Evolutionary conservation across 371 early-diverging fungal genomes (phyloP).

Genomic region (Mucor ambiguus): DNA sequence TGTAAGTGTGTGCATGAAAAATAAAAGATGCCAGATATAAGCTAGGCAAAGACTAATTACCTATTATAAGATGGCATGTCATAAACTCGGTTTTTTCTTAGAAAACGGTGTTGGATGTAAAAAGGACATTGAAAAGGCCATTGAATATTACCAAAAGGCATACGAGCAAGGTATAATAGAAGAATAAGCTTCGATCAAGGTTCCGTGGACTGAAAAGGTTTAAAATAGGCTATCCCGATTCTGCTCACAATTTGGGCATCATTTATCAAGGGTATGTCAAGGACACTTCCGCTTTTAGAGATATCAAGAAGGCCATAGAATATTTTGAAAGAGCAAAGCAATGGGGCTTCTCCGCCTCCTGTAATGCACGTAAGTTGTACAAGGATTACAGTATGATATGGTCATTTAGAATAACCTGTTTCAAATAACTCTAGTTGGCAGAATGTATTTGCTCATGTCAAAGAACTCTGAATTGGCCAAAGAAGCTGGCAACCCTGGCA

Average conservation of each 20-base stretch:
- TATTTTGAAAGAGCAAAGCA: constrained; percentile 55
- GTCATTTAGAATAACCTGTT: not conserved
- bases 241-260: constrained; percentile 63
- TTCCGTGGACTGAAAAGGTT: not conserved
- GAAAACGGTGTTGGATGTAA: constrained; percentile 53
- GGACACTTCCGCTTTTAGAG: constrained; percentile 40
- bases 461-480: constrained; percentile 45
- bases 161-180: constrained; percentile 50
- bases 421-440: constrained; percentile 28
- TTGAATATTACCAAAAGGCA: constrained; percentile 55
- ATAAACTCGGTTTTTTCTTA: constrained; percentile 58
- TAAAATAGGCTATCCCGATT: constrained; percentile 57
- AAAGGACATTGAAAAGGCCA: constrained; percentile 44
- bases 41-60: not conserved
- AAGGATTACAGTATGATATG: not conserved
- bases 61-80: constrained; percentile 55
- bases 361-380: constrained; percentile 47
- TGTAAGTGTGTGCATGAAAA: constrained; percentile 29
- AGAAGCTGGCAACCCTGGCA: constrained; percentile 45
- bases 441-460: constrained; percentile 53
- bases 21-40: not conserved
- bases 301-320: constrained; percentile 52
- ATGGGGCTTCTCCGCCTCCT: constrained; percentile 59
- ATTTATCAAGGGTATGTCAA: constrained; percentile 56
- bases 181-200: not conserved